Conservation (phyloP, 2,329 filamentous ascomycete species). For the Biscogniauxia marginata region DNA sequence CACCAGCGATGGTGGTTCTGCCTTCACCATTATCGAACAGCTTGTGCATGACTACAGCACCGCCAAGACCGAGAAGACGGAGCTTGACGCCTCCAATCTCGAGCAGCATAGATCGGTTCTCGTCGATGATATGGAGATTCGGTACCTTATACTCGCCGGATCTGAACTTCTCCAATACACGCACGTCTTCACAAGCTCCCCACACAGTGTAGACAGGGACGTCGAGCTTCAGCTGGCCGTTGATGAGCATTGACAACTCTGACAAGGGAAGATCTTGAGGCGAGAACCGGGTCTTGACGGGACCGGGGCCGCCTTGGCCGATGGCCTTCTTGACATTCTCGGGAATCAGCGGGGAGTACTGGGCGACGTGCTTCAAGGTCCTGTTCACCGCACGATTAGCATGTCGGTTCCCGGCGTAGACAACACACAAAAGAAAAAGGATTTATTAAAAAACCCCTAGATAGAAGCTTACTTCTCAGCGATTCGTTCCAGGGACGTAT, state of each 20-base stretch:
- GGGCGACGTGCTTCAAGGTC: conserved; percentile 95
- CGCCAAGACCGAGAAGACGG: conserved; percentile 86
- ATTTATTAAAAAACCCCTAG: background rate
- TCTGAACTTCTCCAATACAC: conserved; percentile 94
- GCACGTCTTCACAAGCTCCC: conserved; percentile 98
- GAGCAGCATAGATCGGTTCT: conserved; percentile 91
- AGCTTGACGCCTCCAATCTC: conserved; percentile 96
- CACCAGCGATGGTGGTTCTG: conserved; percentile 94
- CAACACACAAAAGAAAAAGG: background rate
- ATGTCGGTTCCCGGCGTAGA: background rate
- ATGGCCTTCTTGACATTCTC: conserved; percentile 72
- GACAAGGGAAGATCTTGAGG: conserved; percentile 85
- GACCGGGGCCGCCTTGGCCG: conserved; percentile 63
- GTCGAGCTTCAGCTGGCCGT: conserved; percentile 85
- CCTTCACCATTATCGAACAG: conserved; percentile 98
- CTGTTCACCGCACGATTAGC: conserved; percentile 42
- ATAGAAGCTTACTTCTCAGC: conserved; percentile 79
- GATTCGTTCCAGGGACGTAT: conserved; percentile 91
- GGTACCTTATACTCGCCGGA: conserved; percentile 97
- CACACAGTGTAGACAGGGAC: conserved; percentile 98
- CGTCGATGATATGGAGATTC: conserved; percentile 97
- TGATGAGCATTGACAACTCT: conserved; percentile 85
- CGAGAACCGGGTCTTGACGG: conserved; percentile 83
- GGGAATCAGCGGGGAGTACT: conserved; percentile 92
- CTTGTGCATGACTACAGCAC: conserved; percentile 99